phyloP scores from a whole-genome alignment of 768 basidiomycete species.

The Coprinellus micaceus region DNA sequence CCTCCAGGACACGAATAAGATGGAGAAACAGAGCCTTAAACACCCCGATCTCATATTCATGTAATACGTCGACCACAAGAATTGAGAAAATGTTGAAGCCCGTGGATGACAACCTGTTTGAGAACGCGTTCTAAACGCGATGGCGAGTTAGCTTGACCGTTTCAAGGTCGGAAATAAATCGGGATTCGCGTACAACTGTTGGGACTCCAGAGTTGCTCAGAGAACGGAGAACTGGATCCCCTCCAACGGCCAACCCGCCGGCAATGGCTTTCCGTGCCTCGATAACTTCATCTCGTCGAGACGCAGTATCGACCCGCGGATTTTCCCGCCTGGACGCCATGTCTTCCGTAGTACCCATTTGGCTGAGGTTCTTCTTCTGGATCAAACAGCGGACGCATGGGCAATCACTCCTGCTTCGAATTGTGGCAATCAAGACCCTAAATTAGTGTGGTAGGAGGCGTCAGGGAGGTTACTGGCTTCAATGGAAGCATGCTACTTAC shows the following conservation, averaged over 20 bases:
- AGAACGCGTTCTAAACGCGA: conserved; percentile 29
- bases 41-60: too few relatives aligned
- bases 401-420: too few relatives aligned
- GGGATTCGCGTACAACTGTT: background rate
- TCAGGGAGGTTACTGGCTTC: background rate
- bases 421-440: too few relatives aligned
- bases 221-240: background rate
- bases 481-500: background rate
- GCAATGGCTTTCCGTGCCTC: background rate
- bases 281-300: background rate
- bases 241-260: background rate
- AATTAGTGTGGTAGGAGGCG: background rate
- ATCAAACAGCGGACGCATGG: too few relatives aligned
- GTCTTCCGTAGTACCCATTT: too few relatives aligned
- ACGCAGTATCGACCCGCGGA: background rate
- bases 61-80: too few relatives aligned
- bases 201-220: background rate
- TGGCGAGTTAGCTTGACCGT: too few relatives aligned
- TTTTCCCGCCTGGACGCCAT: too few relatives aligned
- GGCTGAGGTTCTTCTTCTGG: too few relatives aligned
- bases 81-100: conserved; percentile 21
- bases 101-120: conserved; percentile 7
- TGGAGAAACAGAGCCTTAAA: conserved; percentile 27
- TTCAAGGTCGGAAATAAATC: too few relatives aligned
- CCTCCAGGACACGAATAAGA: conserved; percentile 28